phyloP scores from a whole-genome alignment of 768 basidiomycete genomes.

The Trametes meyenii region DNA sequence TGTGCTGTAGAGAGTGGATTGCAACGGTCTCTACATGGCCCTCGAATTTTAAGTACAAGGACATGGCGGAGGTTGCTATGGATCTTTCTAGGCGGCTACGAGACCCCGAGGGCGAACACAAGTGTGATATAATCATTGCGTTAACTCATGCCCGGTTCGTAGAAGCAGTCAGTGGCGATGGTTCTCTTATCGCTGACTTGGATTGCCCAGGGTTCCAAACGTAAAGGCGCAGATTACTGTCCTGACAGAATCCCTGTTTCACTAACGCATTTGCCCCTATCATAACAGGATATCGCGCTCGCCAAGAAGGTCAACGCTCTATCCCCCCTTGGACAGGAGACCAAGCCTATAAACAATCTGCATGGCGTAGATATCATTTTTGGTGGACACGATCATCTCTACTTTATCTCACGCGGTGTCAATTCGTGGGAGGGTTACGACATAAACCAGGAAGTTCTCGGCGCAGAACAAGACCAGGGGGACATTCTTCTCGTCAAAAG shows the following conservation, averaged over 20 bases:
- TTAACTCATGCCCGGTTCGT: slow-evolving; percentile 79
- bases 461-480: slow-evolving; percentile 72
- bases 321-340: slow-evolving; percentile 56
- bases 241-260: background rate
- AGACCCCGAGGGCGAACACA: slow-evolving; percentile 66
- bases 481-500: slow-evolving; percentile 80
- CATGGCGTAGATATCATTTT: slow-evolving; percentile 86
- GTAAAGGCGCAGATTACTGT: slow-evolving; percentile 22
- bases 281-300: slow-evolving; percentile 62
- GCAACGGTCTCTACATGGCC: slow-evolving; percentile 88
- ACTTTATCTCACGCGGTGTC: slow-evolving; percentile 70
- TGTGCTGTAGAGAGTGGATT: slow-evolving; percentile 76
- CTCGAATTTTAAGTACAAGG: slow-evolving; percentile 68
- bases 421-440: slow-evolving; percentile 70
- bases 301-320: slow-evolving; percentile 67
- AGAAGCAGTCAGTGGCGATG: background rate
- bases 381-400: slow-evolving; percentile 90
- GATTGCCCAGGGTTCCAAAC: slow-evolving; percentile 34
- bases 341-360: slow-evolving; percentile 43
- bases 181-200: background rate
- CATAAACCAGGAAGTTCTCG: slow-evolving; percentile 51
- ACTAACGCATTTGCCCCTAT: background rate
- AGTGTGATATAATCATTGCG: slow-evolving; percentile 83
- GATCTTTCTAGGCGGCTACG: slow-evolving; percentile 75
- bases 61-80: slow-evolving; percentile 74